Conservation (phyloP, 2,329 filamentous ascomycete genomes). For the Diaporthe aspalathi region DNA sequence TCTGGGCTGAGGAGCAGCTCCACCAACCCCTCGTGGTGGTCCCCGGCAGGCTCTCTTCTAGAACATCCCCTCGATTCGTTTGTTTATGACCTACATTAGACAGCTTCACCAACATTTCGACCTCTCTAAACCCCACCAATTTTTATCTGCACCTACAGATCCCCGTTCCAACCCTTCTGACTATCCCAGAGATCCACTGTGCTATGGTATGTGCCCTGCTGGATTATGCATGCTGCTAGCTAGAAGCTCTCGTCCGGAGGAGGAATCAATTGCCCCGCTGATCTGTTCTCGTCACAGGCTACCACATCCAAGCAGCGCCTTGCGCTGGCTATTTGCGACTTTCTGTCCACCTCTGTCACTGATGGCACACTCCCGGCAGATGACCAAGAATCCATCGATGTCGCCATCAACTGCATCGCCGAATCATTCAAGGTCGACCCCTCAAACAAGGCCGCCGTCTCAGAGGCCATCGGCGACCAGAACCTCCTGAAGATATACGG, state of each 20-base stretch:
- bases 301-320: slow-evolving; percentile 80
- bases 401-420: slow-evolving; percentile 92
- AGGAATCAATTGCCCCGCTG: slow-evolving; percentile 24
- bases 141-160: background rate
- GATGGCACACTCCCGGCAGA: slow-evolving; percentile 91
- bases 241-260: background rate
- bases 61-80: slow-evolving; percentile 16
- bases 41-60: slow-evolving; percentile 28
- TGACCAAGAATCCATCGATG: slow-evolving; percentile 92
- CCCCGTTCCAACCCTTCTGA: background rate
- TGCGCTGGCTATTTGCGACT: slow-evolving; percentile 96
- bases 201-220: slow-evolving; percentile 30
- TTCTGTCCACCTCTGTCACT: slow-evolving; percentile 83
- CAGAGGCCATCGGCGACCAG: slow-evolving; percentile 84
- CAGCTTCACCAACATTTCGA: background rate
- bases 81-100: background rate
- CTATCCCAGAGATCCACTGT: background rate
- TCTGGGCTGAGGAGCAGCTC: background rate
- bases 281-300: slow-evolving; percentile 47
- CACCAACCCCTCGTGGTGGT: background rate
- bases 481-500: slow-evolving; percentile 91
- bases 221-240: background rate
- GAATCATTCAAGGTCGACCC: slow-evolving; percentile 96
- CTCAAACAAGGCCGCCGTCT: slow-evolving; percentile 76
- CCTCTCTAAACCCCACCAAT: background rate